Conservation (phyloP, 2,329 filamentous ascomycete species). For the Graphilbum fragrans region DNA sequence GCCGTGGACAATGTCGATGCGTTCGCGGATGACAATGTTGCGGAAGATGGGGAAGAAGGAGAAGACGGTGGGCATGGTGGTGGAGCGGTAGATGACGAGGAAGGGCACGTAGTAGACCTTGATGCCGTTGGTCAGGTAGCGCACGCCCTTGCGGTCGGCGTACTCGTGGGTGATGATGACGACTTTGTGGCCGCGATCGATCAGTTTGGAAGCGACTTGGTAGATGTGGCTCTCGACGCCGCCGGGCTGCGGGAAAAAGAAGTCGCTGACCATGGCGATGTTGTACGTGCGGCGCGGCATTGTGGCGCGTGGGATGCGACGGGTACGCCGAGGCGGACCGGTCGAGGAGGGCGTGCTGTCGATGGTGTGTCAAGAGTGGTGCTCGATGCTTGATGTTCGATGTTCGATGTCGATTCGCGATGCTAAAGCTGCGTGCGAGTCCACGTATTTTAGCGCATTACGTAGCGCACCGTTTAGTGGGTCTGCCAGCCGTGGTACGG, state of each 20-base stretch:
- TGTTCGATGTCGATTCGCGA: no score
- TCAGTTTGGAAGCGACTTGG: conserved; percentile 89
- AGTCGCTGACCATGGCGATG: conserved; percentile 92
- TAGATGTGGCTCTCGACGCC: conserved; percentile 98
- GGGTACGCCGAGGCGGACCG: background rate
- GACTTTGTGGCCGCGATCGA: conserved; percentile 95
- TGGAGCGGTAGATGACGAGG: conserved; percentile 84
- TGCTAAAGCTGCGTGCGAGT: no score
- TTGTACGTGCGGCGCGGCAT: conserved; percentile 50
- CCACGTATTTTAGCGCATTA: no score
- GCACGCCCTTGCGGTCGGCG: conserved; percentile 77
- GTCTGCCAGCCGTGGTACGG: no score
- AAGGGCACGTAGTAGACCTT: conserved; percentile 98
- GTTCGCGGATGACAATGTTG: conserved; percentile 88
- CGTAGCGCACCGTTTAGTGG: no score
- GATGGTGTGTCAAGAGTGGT: no score
- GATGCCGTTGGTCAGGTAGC: conserved; percentile 92
- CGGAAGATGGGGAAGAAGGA: conserved; percentile 97
- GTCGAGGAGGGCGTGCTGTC: background rate
- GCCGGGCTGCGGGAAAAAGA: conserved; percentile 96
- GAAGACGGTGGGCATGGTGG: conserved; percentile 93
- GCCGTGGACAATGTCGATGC: conserved; percentile 96
- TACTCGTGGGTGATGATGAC: conserved; percentile 96
- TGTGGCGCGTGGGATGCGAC: conserved; percentile 10
- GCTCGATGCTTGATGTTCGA: no score